Conservation (phyloP, 805 yeast species). For the Teunomyces lycoperdinae region DNA sequence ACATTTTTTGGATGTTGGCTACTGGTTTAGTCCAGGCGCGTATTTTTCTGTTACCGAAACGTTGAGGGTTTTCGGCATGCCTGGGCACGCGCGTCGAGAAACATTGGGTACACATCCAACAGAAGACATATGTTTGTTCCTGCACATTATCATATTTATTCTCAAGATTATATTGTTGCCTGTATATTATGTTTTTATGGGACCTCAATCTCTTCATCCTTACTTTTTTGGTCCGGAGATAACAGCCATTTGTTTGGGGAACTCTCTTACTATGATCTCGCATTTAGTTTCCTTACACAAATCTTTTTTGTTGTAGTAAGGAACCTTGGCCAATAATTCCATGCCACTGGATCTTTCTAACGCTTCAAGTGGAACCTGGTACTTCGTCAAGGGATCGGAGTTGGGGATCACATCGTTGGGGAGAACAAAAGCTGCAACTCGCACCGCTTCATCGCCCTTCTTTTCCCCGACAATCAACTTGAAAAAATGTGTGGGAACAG, state of each 20-base stretch:
- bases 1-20: constrained; percentile 2
- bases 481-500: constrained; percentile 97
- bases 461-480: constrained; percentile 84
- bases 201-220: background rate
- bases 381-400: constrained; percentile 62
- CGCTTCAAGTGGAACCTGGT: constrained; percentile 88
- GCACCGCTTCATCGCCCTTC: constrained; percentile 41
- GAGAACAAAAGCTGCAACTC: constrained; percentile 89
- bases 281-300: constrained; percentile 82
- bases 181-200: background rate
- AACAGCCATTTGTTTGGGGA: constrained; percentile 40
- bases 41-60: background rate
- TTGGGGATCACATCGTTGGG: constrained; percentile 85
- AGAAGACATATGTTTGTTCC: background rate
- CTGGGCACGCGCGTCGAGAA: background rate
- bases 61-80: background rate
- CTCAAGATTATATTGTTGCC: too few species aligned
- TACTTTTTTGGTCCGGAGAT: background rate
- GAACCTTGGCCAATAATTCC: constrained; percentile 70
- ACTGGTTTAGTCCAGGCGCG: background rate
- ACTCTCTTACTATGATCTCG: constrained; percentile 78
- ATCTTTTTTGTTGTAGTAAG: constrained; percentile 52
- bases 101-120: background rate
- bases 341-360: constrained; percentile 85
- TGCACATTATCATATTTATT: background rate